Evolutionary conservation across 306 rosid genomes (phyloP).

Genomic region (Fragaria vesca): DNA sequence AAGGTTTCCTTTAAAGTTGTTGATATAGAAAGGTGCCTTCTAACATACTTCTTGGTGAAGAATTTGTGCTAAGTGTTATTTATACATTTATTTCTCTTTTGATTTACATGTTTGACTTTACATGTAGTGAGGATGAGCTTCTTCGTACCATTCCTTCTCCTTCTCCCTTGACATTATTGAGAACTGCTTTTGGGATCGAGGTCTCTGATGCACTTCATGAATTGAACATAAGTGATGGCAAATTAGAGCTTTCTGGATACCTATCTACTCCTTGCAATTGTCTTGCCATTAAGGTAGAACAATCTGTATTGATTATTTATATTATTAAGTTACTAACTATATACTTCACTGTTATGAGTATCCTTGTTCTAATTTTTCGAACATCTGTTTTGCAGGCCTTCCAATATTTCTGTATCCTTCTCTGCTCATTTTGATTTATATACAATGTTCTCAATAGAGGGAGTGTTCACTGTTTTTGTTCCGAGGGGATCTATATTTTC

Average conservation of each 20-base stretch:
- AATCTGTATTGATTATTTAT: slow-evolving; percentile 24
- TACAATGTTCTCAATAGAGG: slow-evolving; percentile 30
- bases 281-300: slow-evolving; percentile 53
- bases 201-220: slow-evolving; percentile 51
- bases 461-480: slow-evolving; percentile 16
- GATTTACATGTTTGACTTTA: slow-evolving; percentile 25
- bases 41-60: slow-evolving; percentile 23
- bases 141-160: slow-evolving; percentile 64
- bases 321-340: slow-evolving; percentile 13
- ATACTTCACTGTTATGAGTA: slow-evolving; percentile 14
- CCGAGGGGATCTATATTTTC: slow-evolving; percentile 25
- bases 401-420: slow-evolving; percentile 91
- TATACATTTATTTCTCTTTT: slow-evolving; percentile 16
- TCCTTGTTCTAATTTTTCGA: slow-evolving; percentile 9
- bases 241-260: slow-evolving; percentile 73
- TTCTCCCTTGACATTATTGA: slow-evolving; percentile 65
- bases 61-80: slow-evolving; percentile 7
- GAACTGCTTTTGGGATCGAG: slow-evolving; percentile 68
- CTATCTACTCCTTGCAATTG: slow-evolving; percentile 60
- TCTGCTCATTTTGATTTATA: slow-evolving; percentile 34
- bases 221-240: slow-evolving; percentile 50
- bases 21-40: slow-evolving; percentile 72
- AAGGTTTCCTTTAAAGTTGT: slow-evolving; percentile 63
- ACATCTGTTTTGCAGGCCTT: slow-evolving; percentile 62
- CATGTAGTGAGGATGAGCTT: slow-evolving; percentile 72